Evolutionary conservation across 2,329 filamentous ascomycete genomes (phyloP), one percentile per base, ranked within the genome.

Genomic region (Raffaelea deltoideospora): DNA sequence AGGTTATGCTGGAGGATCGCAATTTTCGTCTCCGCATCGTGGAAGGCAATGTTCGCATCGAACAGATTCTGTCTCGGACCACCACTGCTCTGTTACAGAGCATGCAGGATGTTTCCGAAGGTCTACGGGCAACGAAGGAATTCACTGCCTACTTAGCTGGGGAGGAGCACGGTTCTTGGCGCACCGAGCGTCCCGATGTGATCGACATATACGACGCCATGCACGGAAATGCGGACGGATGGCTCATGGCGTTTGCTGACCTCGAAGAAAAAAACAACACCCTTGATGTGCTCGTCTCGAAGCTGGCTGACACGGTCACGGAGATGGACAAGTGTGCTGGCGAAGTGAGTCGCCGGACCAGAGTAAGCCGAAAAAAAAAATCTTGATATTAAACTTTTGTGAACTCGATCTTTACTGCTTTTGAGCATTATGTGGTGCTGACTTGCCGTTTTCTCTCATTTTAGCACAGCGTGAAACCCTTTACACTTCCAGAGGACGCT

Each of bases 201-300:
- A 27, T 27, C 6, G 31, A 82, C 33, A 84, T 94, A 17, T 90
- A 82, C 47, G 72, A 78, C 29, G 85, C 87, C 27, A 96, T 96
- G 87, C 79, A 81, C 50, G 83, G 84, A 24, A 96, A 96, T 48
- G 79, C 86, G 9, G 81, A 92, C 44, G 86, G 87, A 31, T 96
- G 88, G 88, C 73, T 78, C 40, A 75, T 77, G 39, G 85, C 85
- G 7, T 78, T 94, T 49, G 68, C 76, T 37, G 79, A 79, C 37
- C 65, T 95, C 41, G 77, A 85, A 51, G 69, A 70, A 18, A 84
- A 79, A 50, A 77, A 79, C 13, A 72, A 78, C 42, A 68, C 72
- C 31, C 63, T 95, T 20, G 79, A 79, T 23, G 67, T 73, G 7
- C 64, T 78, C 22, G 66, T 94, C 29, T 69, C 75, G 28, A 75